Evolutionary conservation across 2,329 filamentous ascomycete genomes (phyloP).

Genomic region (Arthroderma sp.): DNA sequence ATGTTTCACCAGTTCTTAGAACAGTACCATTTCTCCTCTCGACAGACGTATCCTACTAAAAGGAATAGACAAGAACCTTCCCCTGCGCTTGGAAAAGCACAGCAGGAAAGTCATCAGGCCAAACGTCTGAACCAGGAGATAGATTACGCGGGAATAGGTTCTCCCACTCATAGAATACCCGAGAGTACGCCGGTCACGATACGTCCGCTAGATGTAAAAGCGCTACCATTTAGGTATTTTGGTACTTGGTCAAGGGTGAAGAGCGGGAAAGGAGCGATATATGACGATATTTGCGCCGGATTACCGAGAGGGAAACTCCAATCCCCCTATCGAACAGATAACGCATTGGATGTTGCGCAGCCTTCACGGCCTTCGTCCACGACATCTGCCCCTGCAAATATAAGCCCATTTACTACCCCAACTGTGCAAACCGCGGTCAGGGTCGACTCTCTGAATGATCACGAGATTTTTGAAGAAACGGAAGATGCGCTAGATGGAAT

Average conservation of each 20-base stretch:
- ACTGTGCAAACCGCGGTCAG: no score
- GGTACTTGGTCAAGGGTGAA: slow-evolving; percentile 34
- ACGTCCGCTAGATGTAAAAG: neutral
- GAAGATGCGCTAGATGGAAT: slow-evolving; percentile 20
- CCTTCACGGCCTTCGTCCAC: neutral
- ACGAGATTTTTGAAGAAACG: neutral
- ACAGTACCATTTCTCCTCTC: slow-evolving; percentile 50
- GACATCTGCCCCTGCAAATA: neutral
- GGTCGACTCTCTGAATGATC: neutral
- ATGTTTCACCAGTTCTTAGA: slow-evolving; percentile 64
- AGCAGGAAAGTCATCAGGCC: neutral
- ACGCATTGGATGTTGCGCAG: no score
- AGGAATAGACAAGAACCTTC: neutral
- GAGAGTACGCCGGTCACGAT: neutral
- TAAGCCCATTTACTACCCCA: neutral
- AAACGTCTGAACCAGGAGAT: neutral
- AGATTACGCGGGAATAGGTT: neutral
- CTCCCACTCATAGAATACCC: neutral
- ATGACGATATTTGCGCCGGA: slow-evolving; percentile 16
- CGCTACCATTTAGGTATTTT: slow-evolving; percentile 19
- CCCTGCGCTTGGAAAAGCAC: neutral
- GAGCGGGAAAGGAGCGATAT: slow-evolving; percentile 18
- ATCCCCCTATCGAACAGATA: neutral
- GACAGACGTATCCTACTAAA: neutral
- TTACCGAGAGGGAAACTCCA: slow-evolving; percentile 11